phyloP scores from a whole-genome alignment of 1,284 basidiomycete genomes.

The Psilocybe mexicana region DNA sequence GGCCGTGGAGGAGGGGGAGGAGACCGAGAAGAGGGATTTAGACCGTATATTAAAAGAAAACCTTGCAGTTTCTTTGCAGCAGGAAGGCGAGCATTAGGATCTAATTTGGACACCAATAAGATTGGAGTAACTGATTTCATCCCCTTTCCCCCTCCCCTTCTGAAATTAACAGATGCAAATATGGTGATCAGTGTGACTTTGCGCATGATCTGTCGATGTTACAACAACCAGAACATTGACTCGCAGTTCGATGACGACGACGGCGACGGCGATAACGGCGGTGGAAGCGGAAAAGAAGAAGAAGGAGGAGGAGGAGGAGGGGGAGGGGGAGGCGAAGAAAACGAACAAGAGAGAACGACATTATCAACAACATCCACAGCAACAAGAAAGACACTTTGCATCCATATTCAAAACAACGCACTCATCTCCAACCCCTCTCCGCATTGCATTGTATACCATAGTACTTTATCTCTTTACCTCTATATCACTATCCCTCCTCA shows the following conservation, averaged over 20 bases:
- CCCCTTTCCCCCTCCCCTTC: constrained; percentile 26
- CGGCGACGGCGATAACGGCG: no score
- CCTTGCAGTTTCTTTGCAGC: constrained; percentile 84
- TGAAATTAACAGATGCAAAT: constrained; percentile 73
- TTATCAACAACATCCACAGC: neutral
- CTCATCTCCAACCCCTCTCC: neutral
- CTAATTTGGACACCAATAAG: constrained; percentile 38
- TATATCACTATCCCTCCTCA: constrained; percentile 5
- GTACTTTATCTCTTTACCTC: constrained; percentile 8
- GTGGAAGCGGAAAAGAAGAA: no score
- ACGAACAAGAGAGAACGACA: no score
- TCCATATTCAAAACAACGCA: neutral
- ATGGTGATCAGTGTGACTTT: constrained; percentile 82
- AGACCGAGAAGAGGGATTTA: constrained; percentile 50
- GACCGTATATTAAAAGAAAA: constrained; percentile 73
- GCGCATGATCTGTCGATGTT: constrained; percentile 50
- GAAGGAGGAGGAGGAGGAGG: no score
- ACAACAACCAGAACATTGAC: neutral
- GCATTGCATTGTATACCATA: constrained; percentile 14
- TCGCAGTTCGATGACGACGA: no score
- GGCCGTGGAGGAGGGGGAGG: constrained; percentile 9
- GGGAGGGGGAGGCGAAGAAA: no score
- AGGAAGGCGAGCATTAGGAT: constrained; percentile 79
- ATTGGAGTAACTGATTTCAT: constrained; percentile 45
- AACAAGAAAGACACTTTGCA: neutral